These are phyloP conservation scores for Echium plantagineum DNA, from an alignment of 257 asterid genomes.

Conservation along the genomic window DNA sequence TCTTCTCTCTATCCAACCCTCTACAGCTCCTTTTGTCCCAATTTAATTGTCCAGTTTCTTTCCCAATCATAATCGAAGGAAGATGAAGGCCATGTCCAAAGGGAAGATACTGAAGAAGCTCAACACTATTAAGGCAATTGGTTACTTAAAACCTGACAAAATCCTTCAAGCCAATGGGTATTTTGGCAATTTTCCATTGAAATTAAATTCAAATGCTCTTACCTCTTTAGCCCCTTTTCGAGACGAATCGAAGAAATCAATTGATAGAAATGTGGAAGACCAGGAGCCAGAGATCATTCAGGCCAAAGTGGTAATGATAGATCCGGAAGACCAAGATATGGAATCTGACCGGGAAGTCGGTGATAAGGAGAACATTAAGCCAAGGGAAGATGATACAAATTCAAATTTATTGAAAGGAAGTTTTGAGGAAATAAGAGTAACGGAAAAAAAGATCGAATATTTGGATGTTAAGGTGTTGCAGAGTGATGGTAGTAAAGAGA, in stretches of 20 bases:
- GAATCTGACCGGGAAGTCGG: slow-evolving; percentile 16
- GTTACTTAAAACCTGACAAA: slow-evolving; percentile 60
- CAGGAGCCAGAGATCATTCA: too few species aligned
- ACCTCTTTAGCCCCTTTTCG: slow-evolving; percentile 23
- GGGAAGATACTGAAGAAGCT: slow-evolving; percentile 74
- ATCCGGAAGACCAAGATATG: slow-evolving; percentile 42
- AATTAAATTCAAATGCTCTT: slow-evolving; percentile 17
- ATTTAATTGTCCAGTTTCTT: slow-evolving; percentile 1
- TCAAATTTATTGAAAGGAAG: slow-evolving; percentile 7
- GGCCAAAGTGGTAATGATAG: too few species aligned
- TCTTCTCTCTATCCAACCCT: neutral
- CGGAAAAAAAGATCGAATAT: slow-evolving; percentile 18
- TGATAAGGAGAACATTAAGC: neutral
- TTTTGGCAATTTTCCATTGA: slow-evolving; percentile 14
- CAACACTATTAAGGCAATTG: slow-evolving; percentile 64
- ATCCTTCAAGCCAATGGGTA: slow-evolving; percentile 47
- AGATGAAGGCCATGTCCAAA: slow-evolving; percentile 58
- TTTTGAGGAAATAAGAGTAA: too few species aligned
- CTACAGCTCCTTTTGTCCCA: slow-evolving; percentile 1
- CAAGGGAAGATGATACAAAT: slow-evolving; percentile 2
- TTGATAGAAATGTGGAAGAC: slow-evolving; percentile 10
- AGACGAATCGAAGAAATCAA: slow-evolving; percentile 23
- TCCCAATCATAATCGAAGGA: neutral
- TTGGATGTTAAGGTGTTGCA: slow-evolving; percentile 9
- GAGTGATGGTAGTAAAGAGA: too few species aligned